Evolutionary conservation across 371 early-diverging fungal species (phyloP).

Genomic region (Thermomucor indicae-seudaticae): DNA sequence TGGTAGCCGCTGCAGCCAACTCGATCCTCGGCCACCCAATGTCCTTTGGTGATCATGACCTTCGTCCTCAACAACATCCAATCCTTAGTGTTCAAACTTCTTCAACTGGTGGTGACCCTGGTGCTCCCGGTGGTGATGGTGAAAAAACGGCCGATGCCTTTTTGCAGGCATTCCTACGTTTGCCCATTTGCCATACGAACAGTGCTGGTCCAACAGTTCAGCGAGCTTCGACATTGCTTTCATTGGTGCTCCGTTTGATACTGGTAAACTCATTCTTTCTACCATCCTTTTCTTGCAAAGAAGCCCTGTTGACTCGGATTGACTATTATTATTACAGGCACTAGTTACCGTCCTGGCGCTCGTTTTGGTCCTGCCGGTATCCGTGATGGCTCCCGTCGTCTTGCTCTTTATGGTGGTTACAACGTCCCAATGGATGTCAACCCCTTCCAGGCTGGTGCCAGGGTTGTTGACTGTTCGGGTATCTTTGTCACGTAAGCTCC

Average conservation of each 20-base stretch:
- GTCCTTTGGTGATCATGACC: constrained; percentile 12
- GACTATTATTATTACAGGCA: not conserved
- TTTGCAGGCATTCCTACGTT: constrained; percentile 27
- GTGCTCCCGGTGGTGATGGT: constrained; percentile 11
- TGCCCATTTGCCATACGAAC: constrained; percentile 20
- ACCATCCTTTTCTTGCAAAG: too few species aligned
- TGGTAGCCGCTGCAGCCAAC: constrained; percentile 11
- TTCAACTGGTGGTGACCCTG: constrained; percentile 2
- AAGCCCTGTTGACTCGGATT: too few species aligned
- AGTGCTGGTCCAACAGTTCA: constrained; percentile 9
- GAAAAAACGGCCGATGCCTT: constrained; percentile 8
- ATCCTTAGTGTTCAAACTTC: not conserved
- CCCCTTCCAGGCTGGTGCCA: constrained; percentile 19
- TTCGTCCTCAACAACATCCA: constrained; percentile 6
- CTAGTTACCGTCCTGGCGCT: constrained; percentile 22
- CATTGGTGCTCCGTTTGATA: constrained; percentile 25
- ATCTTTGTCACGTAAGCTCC: constrained; percentile 12
- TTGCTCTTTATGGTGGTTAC: constrained; percentile 15
- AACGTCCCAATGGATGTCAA: constrained; percentile 19
- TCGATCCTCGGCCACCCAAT: constrained; percentile 8
- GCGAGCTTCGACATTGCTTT: constrained; percentile 21
- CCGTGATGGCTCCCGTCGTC: constrained; percentile 19
- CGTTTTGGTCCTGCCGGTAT: constrained; percentile 29
- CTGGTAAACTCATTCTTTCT: too few species aligned
- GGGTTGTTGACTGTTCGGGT: constrained; percentile 24